Percentiles rank a stretch among this genome's conserved stretches.
These are phyloP conservation scores for Brassica nigra DNA, from an alignment of 345 rosid genomes.

Conservation along the genomic window DNA sequence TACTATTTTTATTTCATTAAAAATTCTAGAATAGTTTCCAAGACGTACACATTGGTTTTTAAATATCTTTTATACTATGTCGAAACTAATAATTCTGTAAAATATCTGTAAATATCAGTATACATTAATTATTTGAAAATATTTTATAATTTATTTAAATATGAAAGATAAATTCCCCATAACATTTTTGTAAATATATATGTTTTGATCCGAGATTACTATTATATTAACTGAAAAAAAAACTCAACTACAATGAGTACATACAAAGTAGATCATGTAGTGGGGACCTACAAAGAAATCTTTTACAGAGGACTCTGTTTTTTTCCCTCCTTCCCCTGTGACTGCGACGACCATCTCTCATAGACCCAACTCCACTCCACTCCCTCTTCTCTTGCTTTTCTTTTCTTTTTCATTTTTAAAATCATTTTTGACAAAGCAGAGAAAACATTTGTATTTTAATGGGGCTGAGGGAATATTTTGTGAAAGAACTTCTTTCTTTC, in stretches of 20 bases:
- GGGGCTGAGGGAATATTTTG: background rate
- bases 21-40: background rate
- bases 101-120: background rate
- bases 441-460: constrained; percentile 5
- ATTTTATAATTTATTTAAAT: background rate
- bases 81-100: background rate
- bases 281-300: constrained; percentile 52
- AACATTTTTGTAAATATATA: background rate
- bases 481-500: constrained; percentile 6
- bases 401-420: background rate
- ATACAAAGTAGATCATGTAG: constrained; percentile 16
- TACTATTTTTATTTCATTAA: background rate
- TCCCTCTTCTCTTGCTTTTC: constrained; percentile 30
- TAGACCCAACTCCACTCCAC: constrained; percentile 28
- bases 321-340: constrained; percentile 36
- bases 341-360: constrained; percentile 33
- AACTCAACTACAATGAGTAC: background rate
- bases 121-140: background rate
- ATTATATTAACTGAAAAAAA: background rate
- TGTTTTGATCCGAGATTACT: background rate
- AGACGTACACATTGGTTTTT: background rate
- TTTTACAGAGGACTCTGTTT: constrained; percentile 48
- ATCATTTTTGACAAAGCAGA: background rate
- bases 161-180: background rate
- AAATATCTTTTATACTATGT: background rate